Percentiles rank a stretch among this genome's conserved stretches.
phyloP scores from a whole-genome alignment of 768 basidiomycete species.

The Panaeolus papilionaceus region DNA sequence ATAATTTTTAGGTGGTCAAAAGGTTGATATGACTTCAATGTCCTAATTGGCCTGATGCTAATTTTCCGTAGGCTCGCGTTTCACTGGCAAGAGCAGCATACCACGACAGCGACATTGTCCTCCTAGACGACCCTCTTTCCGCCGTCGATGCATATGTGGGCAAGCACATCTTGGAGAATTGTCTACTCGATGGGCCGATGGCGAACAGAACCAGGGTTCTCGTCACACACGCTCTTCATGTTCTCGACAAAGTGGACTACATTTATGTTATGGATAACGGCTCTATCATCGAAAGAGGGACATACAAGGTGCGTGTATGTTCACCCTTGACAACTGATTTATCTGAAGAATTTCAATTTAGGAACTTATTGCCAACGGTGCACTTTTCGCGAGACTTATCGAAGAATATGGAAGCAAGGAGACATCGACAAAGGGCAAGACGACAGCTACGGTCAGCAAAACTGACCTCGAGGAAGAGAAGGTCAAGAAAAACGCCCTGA shows the following conservation, averaged over 20 bases:
- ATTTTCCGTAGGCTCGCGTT: slow-evolving; percentile 62
- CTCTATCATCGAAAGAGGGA: slow-evolving; percentile 65
- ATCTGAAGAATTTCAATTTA: slow-evolving; percentile 25
- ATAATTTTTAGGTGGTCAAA: slow-evolving; percentile 40
- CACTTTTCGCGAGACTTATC: slow-evolving; percentile 56
- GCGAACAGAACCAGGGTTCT: slow-evolving; percentile 62
- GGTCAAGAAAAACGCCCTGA: slow-evolving; percentile 40
- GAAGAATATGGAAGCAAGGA: slow-evolving; percentile 59
- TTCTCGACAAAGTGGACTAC: slow-evolving; percentile 64
- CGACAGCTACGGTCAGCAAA: not conserved
- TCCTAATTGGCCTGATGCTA: slow-evolving; percentile 6
- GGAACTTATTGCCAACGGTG: slow-evolving; percentile 51
- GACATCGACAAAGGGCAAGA: slow-evolving; percentile 37
- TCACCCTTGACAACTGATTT: slow-evolving; percentile 1
- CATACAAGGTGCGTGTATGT: slow-evolving; percentile 50
- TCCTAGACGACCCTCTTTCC: slow-evolving; percentile 83
- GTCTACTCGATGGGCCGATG: slow-evolving; percentile 59
- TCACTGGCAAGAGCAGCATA: slow-evolving; percentile 82
- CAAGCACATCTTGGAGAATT: slow-evolving; percentile 66
- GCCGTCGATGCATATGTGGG: slow-evolving; percentile 84
- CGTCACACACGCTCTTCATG: slow-evolving; percentile 65
- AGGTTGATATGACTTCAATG: slow-evolving; percentile 28
- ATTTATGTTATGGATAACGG: slow-evolving; percentile 71
- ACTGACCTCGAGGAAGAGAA: slow-evolving; percentile 32
- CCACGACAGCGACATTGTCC: slow-evolving; percentile 71